phyloP scores from a whole-genome alignment of 2,329 filamentous ascomycete species.

The Pleoardoris graminearum region DNA sequence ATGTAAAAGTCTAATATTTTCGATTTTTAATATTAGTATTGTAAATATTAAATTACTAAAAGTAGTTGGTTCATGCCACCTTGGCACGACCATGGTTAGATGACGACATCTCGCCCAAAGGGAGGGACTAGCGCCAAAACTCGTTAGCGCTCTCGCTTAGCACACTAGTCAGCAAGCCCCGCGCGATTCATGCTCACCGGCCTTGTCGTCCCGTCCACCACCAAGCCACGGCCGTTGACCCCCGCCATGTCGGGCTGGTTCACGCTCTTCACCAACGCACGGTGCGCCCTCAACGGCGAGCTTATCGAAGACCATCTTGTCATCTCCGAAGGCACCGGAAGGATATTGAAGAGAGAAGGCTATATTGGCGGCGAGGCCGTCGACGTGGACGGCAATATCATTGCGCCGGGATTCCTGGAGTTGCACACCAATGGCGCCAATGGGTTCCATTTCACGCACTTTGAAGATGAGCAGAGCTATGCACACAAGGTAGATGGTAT shows the following conservation, averaged over 20 bases:
- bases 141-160: not conserved
- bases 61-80: no score
- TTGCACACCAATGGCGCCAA: constrained; percentile 59
- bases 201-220: not conserved
- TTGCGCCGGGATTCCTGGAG: constrained; percentile 60
- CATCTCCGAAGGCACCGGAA: constrained; percentile 51
- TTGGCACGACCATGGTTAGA: no score
- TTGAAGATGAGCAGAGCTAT: constrained; percentile 49
- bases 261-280: constrained; percentile 53
- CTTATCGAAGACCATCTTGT: constrained; percentile 51
- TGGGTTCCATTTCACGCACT: constrained; percentile 60
- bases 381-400: constrained; percentile 55
- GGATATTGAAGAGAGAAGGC: constrained; percentile 48
- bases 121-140: no score
- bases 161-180: not conserved
- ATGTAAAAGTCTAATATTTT: no score
- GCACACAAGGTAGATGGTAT: constrained; percentile 50
- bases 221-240: constrained; percentile 1
- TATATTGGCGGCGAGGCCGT: constrained; percentile 51
- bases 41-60: no score
- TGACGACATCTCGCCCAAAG: no score
- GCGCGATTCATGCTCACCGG: not conserved
- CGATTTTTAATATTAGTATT: no score
- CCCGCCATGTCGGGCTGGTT: constrained; percentile 47
- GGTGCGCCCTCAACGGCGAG: constrained; percentile 49